phyloP scores from a whole-genome alignment of 2,329 filamentous ascomycete species.

The Talaromyces sp. region DNA sequence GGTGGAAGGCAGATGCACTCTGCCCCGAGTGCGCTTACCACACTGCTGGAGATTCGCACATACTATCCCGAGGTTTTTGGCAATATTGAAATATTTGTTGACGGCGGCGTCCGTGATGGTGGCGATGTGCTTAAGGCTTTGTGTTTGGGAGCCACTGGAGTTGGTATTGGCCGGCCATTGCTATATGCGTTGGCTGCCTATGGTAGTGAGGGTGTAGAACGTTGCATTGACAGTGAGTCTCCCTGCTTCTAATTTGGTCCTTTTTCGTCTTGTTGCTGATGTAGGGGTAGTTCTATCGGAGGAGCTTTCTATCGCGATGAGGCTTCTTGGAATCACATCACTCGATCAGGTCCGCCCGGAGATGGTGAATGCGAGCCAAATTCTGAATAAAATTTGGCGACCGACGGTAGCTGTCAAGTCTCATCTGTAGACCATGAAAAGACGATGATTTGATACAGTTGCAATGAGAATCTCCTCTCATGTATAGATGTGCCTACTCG shows the following conservation, averaged over 20 bases:
- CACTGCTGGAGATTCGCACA: slow-evolving; percentile 41
- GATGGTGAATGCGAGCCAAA: not conserved
- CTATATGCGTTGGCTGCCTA: not conserved
- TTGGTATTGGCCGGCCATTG: not conserved
- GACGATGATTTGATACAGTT: not conserved
- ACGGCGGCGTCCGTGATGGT: slow-evolving; percentile 1
- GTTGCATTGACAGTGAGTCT: not conserved
- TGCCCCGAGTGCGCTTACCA: slow-evolving; percentile 38
- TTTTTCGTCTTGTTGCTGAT: not conserved
- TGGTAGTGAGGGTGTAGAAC: not conserved
- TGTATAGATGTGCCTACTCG: not conserved
- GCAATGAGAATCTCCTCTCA: not conserved
- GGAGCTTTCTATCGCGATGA: not conserved
- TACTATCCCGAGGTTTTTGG: slow-evolving; percentile 18
- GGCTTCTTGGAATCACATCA: not conserved
- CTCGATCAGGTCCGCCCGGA: not conserved
- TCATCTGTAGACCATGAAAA: not conserved
- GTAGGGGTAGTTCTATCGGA: not conserved
- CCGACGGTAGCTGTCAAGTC: not conserved
- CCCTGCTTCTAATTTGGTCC: not conserved
- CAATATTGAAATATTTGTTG: not conserved
- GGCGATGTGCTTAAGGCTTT: slow-evolving; percentile 4
- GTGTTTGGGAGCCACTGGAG: slow-evolving; percentile 1
- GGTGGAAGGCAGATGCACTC: slow-evolving; percentile 43
- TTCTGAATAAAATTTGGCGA: not conserved